Percentiles rank a stretch among this genome's conserved stretches.
Conservation (phyloP, 768 basidiomycete genomes). For the Hortiboletus flavorubellus region DNA sequence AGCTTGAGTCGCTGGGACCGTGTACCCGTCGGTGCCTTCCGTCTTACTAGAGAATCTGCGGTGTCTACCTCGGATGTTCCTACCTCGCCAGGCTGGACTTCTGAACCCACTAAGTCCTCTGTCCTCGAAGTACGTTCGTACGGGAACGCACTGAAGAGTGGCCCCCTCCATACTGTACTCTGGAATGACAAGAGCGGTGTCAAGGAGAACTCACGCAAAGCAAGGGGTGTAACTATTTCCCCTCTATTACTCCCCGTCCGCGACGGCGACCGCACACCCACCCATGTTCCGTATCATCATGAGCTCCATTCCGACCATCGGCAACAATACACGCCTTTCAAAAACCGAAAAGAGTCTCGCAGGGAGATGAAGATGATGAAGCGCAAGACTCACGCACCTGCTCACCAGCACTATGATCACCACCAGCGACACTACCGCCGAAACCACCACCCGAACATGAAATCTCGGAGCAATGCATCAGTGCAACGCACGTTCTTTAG, state of each 20-base stretch:
- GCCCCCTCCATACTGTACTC: slow-evolving; percentile 54
- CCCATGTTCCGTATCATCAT: slow-evolving; percentile 33
- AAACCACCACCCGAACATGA: slow-evolving; percentile 64
- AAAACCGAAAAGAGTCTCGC: slow-evolving; percentile 61
- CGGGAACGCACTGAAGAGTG: slow-evolving; percentile 48
- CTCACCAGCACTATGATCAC: slow-evolving; percentile 36
- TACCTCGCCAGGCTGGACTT: slow-evolving; percentile 28
- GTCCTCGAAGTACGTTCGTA: slow-evolving; percentile 24
- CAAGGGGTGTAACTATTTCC: slow-evolving; percentile 40
- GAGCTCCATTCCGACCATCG: slow-evolving; percentile 36
- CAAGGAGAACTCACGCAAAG: slow-evolving; percentile 25
- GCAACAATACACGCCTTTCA: slow-evolving; percentile 38
- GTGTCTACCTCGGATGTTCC: slow-evolving; percentile 26
- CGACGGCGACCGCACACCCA: slow-evolving; percentile 58
- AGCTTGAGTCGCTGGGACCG: slow-evolving; percentile 69
- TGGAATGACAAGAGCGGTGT: slow-evolving; percentile 38
- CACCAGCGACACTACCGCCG: slow-evolving; percentile 49
- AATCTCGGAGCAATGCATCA: slow-evolving; percentile 52
- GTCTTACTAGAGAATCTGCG: slow-evolving; percentile 48
- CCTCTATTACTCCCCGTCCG: slow-evolving; percentile 50
- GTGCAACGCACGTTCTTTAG: slow-evolving; percentile 49
- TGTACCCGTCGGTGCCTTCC: slow-evolving; percentile 70
- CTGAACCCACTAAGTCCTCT: slow-evolving; percentile 24
- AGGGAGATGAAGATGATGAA: slow-evolving; percentile 67
- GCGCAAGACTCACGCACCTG: slow-evolving; percentile 50